Percentiles rank a stretch among this genome's conserved stretches.
Conservation (phyloP, 2,329 filamentous ascomycete genomes). For the Clarireedia homoeocarpa region DNA sequence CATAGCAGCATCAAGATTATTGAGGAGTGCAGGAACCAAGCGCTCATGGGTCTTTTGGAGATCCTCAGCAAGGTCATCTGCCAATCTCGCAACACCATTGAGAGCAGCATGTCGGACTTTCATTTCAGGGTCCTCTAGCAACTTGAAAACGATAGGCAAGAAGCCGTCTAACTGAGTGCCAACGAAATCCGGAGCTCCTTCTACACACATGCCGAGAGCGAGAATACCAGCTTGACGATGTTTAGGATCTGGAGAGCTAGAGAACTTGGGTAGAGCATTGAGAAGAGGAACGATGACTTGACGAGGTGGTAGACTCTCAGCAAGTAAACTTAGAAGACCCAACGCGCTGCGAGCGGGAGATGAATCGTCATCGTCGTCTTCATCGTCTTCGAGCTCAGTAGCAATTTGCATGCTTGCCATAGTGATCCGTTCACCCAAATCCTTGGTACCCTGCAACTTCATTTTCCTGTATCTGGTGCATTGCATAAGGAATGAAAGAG, state of each 20-base stretch:
- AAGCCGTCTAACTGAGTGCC: slow-evolving; percentile 84
- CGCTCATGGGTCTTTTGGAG: slow-evolving; percentile 77
- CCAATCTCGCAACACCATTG: slow-evolving; percentile 79
- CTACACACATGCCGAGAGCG: slow-evolving; percentile 86
- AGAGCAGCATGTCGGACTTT: slow-evolving; percentile 82
- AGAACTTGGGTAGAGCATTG: slow-evolving; percentile 76
- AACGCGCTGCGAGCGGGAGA: slow-evolving; percentile 81
- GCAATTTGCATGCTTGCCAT: slow-evolving; percentile 82
- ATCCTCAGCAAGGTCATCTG: slow-evolving; percentile 89
- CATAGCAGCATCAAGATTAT: slow-evolving; percentile 77
- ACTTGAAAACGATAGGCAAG: slow-evolving; percentile 73
- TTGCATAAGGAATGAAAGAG: slow-evolving; percentile 89
- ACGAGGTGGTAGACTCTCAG: slow-evolving; percentile 80
- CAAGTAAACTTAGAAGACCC: slow-evolving; percentile 79
- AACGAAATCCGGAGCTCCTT: slow-evolving; percentile 95
- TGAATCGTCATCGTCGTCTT: slow-evolving; percentile 66
- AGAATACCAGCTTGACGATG: slow-evolving; percentile 87
- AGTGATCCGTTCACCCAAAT: slow-evolving; percentile 79
- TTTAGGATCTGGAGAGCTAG: slow-evolving; percentile 64
- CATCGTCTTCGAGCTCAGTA: slow-evolving; percentile 75
- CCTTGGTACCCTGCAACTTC: slow-evolving; percentile 84
- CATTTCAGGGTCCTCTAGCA: slow-evolving; percentile 77
- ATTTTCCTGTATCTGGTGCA: slow-evolving; percentile 86
- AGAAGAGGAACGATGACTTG: slow-evolving; percentile 92
- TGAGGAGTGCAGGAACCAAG: slow-evolving; percentile 75